Percentiles rank a stretch among this genome's conserved stretches.
Conservation (phyloP, 108 stramenopile genomes). For the Nannochloropsis oceanica region DNA sequence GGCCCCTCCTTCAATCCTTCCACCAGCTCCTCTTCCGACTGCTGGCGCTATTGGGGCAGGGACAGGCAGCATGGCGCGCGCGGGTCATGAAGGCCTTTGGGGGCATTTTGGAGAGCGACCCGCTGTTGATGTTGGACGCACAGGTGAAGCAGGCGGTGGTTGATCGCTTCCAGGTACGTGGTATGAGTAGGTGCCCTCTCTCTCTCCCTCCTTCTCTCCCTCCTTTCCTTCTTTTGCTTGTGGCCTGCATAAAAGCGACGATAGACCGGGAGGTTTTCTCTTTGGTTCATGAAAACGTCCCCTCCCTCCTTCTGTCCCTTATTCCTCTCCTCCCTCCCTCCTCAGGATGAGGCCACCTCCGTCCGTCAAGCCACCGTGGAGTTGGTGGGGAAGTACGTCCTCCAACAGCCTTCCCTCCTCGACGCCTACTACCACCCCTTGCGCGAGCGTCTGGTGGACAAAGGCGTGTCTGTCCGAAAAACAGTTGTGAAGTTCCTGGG, state of each 20-base stretch:
- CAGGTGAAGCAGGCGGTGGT: not conserved
- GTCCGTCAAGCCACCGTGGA: constrained; percentile 80
- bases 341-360: constrained; percentile 63
- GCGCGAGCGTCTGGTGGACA: constrained; percentile 58
- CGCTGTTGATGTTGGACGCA: not conserved
- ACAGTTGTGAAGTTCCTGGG: constrained; percentile 66
- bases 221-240: not conserved
- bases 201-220: not conserved
- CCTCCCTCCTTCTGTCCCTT: not conserved
- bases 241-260: not conserved
- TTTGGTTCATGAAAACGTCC: not conserved
- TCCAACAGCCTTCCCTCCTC: constrained; percentile 54
- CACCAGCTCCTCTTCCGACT: not conserved
- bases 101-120: not conserved
- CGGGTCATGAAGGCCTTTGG: not conserved
- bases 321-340: not conserved
- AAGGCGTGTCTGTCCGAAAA: constrained; percentile 67
- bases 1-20: not conserved
- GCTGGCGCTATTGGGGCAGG: not conserved
- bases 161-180: not conserved
- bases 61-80: not conserved
- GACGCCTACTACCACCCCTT: constrained; percentile 60
- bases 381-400: constrained; percentile 69
- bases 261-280: not conserved
- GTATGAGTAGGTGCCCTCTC: not conserved